phyloP scores from a whole-genome alignment of 2,329 filamentous ascomycete genomes.

The Scedosporium aurantiacum region DNA sequence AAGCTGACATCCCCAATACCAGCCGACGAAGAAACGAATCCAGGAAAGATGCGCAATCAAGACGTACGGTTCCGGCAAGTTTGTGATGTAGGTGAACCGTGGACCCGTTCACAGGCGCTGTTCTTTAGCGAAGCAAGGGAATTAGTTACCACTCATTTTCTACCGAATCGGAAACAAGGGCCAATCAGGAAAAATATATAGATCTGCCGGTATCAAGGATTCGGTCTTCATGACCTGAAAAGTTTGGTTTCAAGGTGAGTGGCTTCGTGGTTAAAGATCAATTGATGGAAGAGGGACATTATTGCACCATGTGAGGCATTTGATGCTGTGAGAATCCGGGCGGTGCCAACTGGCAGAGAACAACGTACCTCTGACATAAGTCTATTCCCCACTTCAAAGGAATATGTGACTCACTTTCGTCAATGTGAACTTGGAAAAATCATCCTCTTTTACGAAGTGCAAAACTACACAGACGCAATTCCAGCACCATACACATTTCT shows the following conservation, averaged over 20 bases:
- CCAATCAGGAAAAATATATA: background rate
- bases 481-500: too few relatives aligned
- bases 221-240: background rate
- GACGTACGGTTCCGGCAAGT: conserved; percentile 12
- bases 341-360: too few relatives aligned
- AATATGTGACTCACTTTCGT: too few relatives aligned
- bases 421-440: too few relatives aligned
- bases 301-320: too few relatives aligned
- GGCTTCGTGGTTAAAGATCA: background rate
- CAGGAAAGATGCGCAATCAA: background rate
- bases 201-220: conserved; percentile 3
- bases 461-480: too few relatives aligned
- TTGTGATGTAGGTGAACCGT: conserved; percentile 12
- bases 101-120: background rate
- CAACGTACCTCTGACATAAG: too few relatives aligned
- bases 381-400: too few relatives aligned
- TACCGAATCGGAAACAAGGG: background rate
- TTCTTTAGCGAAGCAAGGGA: background rate
- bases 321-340: too few relatives aligned
- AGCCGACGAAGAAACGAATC: background rate
- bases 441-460: too few relatives aligned
- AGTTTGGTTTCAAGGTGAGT: background rate
- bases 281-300: too few relatives aligned
- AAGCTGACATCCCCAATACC: background rate
- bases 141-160: background rate